Evolutionary conservation across 2,329 filamentous ascomycete species (phyloP), one percentile per base, ranked within the genome.

Genomic region (Claviceps quebecensis): DNA sequence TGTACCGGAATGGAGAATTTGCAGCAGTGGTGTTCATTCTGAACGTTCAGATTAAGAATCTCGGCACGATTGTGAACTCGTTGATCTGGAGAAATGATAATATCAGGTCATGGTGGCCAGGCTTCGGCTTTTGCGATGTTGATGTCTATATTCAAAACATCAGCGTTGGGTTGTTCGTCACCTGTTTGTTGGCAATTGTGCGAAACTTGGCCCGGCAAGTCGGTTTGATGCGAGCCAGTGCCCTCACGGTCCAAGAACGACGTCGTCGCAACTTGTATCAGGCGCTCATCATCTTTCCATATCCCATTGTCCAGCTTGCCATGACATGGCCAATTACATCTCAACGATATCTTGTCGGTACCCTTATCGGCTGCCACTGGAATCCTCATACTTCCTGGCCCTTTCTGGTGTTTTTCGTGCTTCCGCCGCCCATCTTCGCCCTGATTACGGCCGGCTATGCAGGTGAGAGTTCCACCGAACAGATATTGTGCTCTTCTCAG

Each of bases 131-230:
- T 62, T 81, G 78, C 57, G 77, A 81, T 57, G 9, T 78, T 37
- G 68, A 75, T 57, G 59, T 69, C 13, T 76, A 72, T 40, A 61
- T 72, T 29, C 68, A 75, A 55, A 76, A 76, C 54, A 64, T 71
- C 57, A 53, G 45, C 52, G 68, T 74, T 41, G 70, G 70, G 1
- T 58, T 74, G 43, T 80, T 71, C 59, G 67, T 68, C 41, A 71
- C 72, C n/a, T 71, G 72, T 38, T 65, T 78, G 45, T 72, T 78
- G 48, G 72, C 74, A 59, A 72, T 78, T 52, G 75, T 80, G 69
- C 70, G 71, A 14, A 73, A 76, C 45, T 68, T 81, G 9, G 69
- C 76, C 14, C 61, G 67, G 39, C 75, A 76, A 57, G 69, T 81
- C 50, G 69, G 68, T 36, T 59, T 75, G 26, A 56, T 69, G 49